Conservation (phyloP, 1,284 basidiomycete genomes). For the Mycena sp. region DNA sequence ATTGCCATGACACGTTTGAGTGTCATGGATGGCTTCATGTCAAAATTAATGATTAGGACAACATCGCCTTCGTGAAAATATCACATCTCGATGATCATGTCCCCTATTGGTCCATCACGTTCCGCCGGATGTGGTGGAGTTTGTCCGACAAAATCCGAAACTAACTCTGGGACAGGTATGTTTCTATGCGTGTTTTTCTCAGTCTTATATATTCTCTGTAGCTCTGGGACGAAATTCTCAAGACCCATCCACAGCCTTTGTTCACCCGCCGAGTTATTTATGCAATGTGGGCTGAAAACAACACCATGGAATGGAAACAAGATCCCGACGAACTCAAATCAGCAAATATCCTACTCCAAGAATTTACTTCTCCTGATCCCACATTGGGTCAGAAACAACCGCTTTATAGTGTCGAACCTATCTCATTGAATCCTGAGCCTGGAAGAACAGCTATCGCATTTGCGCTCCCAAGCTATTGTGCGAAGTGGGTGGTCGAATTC, state of each 20-base stretch:
- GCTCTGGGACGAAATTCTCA: slow-evolving; percentile 35
- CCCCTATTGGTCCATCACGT: slow-evolving; percentile 7
- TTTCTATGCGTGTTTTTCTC: not conserved
- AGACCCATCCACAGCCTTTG: slow-evolving; percentile 18
- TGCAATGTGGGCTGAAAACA: slow-evolving; percentile 27
- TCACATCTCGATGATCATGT: slow-evolving; percentile 3
- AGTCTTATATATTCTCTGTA: not conserved
- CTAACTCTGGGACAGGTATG: slow-evolving; percentile 18
- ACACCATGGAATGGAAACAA: slow-evolving; percentile 29
- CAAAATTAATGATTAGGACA: not conserved
- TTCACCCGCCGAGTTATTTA: slow-evolving; percentile 32
- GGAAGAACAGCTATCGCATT: slow-evolving; percentile 35
- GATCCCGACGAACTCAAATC: slow-evolving; percentile 24
- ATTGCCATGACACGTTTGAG: not conserved
- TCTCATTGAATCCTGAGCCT: slow-evolving; percentile 20
- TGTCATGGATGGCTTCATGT: slow-evolving; percentile 15
- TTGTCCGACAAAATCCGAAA: not conserved
- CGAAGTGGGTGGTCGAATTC: slow-evolving; percentile 31
- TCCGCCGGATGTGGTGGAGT: slow-evolving; percentile 2
- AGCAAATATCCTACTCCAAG: slow-evolving; percentile 20
- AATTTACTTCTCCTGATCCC: slow-evolving; percentile 2
- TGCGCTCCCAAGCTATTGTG: slow-evolving; percentile 28
- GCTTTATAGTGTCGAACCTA: slow-evolving; percentile 25
- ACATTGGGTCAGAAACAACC: not conserved
- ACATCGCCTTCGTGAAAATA: slow-evolving; percentile 1